Evolutionary conservation across 2,329 filamentous ascomycete genomes (phyloP).

Genomic region (Thelonectria discophora): DNA sequence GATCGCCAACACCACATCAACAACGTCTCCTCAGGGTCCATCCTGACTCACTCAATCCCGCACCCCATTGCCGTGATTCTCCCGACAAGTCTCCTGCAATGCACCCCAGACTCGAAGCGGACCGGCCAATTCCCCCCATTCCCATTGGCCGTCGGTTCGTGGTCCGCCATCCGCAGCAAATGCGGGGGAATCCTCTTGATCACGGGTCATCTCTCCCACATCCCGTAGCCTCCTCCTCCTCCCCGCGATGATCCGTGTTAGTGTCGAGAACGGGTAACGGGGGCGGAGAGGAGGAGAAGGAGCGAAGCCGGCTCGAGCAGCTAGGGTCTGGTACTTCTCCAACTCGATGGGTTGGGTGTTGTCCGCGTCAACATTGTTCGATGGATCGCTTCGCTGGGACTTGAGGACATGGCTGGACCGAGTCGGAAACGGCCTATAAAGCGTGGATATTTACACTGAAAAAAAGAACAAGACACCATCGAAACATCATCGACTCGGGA

Average conservation of each 20-base stretch:
- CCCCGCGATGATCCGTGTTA: background rate
- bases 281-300: background rate
- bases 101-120: background rate
- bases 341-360: constrained; percentile 2
- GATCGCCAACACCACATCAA: background rate
- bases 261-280: background rate
- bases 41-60: background rate
- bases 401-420: background rate
- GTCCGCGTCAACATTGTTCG: constrained; percentile 18
- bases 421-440: constrained; percentile 19
- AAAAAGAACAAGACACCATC: background rate
- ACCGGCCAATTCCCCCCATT: background rate
- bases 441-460: constrained; percentile 14
- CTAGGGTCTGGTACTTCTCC: background rate
- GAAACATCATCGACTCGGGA: constrained; percentile 7
- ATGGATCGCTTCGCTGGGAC: background rate
- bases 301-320: background rate
- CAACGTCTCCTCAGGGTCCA: background rate
- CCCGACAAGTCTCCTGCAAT: background rate
- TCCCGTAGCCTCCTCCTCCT: constrained; percentile 7
- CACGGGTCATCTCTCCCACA: constrained; percentile 11
- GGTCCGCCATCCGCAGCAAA: constrained; percentile 16
- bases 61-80: background rate
- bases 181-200: constrained; percentile 12
- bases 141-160: constrained; percentile 11